These are phyloP conservation scores for Tricladium varicosporioides DNA, from an alignment of 2,329 filamentous ascomycete genomes.

Conservation along the genomic window DNA sequence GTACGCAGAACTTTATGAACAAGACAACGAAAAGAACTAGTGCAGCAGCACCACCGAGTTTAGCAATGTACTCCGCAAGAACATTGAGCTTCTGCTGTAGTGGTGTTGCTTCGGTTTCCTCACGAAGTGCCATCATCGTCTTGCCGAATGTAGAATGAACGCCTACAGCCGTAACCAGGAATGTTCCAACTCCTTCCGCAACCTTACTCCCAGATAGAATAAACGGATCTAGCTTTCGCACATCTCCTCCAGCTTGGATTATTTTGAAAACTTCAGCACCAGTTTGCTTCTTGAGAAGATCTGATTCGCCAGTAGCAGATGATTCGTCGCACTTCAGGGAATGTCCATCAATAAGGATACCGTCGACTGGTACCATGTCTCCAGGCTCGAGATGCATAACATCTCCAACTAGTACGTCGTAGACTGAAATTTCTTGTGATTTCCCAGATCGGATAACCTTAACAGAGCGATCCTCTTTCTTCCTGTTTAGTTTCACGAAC, in stretches of 20 bases:
- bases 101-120: conserved; percentile 60
- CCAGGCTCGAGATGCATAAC: conserved; percentile 67
- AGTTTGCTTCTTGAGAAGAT: conserved; percentile 62
- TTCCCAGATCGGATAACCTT: conserved; percentile 67
- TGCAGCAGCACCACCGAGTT: conserved; percentile 65
- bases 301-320: conserved; percentile 71
- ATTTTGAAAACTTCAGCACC: conserved; percentile 62
- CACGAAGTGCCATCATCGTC: conserved; percentile 71
- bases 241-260: conserved; percentile 50
- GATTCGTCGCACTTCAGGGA: conserved; percentile 72
- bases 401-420: conserved; percentile 68
- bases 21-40: conserved; percentile 72
- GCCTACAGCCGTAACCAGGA: conserved; percentile 71
- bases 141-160: conserved; percentile 70
- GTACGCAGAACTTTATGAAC: conserved; percentile 70
- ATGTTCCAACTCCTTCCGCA: conserved; percentile 69
- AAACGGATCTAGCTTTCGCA: conserved; percentile 69
- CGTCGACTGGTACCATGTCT: conserved; percentile 69
- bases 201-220: conserved; percentile 76
- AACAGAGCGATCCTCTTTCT: conserved; percentile 61
- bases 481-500: conserved; percentile 55
- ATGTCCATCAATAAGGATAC: conserved; percentile 64
- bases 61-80: conserved; percentile 74
- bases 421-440: conserved; percentile 60
- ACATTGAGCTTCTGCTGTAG: conserved; percentile 72